Conservation (phyloP, 345 rosid genomes). For the Salix purpurea region DNA sequence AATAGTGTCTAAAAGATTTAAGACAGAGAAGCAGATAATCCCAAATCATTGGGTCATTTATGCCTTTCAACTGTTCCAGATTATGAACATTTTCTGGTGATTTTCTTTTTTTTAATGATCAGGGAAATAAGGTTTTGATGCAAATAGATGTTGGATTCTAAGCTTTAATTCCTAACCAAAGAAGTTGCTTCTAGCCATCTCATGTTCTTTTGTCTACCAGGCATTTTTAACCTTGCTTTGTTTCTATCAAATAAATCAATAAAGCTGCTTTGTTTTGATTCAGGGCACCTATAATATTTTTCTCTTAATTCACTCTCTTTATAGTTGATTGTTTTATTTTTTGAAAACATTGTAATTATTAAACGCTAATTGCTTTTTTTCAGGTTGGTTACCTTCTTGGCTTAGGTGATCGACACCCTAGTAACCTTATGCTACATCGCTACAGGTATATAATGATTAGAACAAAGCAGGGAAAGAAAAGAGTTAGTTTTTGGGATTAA, state of each 20-base stretch:
- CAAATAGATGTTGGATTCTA: not conserved
- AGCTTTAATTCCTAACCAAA: not conserved
- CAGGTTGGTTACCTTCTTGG: conserved; percentile 99
- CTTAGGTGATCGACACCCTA: conserved; percentile 98
- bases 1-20: not conserved
- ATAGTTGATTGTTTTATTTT: not conserved
- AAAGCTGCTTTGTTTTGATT: not conserved
- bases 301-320: not conserved
- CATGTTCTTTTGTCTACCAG: not conserved
- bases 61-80: not conserved
- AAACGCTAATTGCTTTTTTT: conserved; percentile 16
- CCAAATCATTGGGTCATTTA: not conserved
- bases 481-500: not conserved
- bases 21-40: not conserved
- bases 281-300: not conserved
- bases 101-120: not conserved
- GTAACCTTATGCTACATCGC: conserved; percentile 94
- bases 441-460: conserved; percentile 50
- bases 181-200: not conserved
- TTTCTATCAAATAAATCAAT: not conserved
- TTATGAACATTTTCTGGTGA: too few relatives aligned
- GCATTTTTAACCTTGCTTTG: not conserved
- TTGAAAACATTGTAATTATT: not conserved
- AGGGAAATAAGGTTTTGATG: not conserved
- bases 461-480: not conserved